These are phyloP conservation scores for Plasmodium vivax DNA, from an alignment of 169 alveolate genomes.

Conservation along the genomic window DNA sequence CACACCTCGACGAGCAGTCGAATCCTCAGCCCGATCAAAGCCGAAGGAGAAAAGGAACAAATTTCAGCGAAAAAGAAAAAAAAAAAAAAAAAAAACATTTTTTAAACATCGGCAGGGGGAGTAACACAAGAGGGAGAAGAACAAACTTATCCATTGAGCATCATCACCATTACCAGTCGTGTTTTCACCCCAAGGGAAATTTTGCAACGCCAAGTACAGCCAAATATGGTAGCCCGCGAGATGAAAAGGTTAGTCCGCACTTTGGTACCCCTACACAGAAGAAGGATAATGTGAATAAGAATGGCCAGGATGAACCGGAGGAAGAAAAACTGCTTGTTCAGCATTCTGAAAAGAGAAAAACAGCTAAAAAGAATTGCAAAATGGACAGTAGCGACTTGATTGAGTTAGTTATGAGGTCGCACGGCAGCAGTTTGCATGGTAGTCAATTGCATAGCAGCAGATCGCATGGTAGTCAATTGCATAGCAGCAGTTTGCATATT, in stretches of 20 bases:
- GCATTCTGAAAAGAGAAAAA: not conserved
- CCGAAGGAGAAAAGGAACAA: not conserved
- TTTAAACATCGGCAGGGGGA: not conserved
- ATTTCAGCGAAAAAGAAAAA: not conserved
- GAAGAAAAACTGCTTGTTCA: not conserved
- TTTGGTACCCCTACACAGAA: not conserved
- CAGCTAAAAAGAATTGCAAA: not conserved
- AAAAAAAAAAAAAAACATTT: not conserved
- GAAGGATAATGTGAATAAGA: not conserved
- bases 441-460: not conserved
- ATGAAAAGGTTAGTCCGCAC: not conserved
- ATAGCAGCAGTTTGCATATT: too few species aligned
- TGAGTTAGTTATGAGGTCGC: not conserved
- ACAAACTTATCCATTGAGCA: not conserved
- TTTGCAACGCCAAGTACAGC: not conserved
- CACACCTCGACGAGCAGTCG: not conserved
- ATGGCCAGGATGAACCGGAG: not conserved
- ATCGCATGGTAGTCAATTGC: not conserved
- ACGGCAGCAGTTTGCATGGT: not conserved
- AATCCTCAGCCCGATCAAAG: not conserved
- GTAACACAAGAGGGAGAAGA: not conserved
- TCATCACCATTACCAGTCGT: not conserved
- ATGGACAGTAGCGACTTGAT: not conserved
- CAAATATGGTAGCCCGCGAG: not conserved
- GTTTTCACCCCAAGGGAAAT: not conserved